Evolutionary conservation across 371 early-diverging fungal genomes (phyloP), one percentile per base, ranked within the genome.

Genomic region (Entomophthora muscae): DNA sequence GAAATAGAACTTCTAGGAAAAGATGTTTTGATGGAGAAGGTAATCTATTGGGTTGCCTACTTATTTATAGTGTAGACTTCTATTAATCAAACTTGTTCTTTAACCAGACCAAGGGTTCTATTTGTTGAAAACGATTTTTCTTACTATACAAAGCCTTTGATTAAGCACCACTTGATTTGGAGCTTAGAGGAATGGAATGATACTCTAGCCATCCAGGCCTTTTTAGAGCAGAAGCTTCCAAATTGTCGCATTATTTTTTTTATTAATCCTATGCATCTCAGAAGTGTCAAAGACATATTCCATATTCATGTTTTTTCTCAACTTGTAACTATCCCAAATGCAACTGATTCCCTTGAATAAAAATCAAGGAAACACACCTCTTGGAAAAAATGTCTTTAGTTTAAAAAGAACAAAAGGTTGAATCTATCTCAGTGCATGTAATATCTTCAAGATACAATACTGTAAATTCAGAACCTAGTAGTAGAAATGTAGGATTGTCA

Each of bases 251-350:
- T n/a, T 23, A 5, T 54, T 17, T 54, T 54, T 26, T 54, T 54
- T 54, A 7, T 17, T 22, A 54, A 54, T 54, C 54, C 54, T 7
- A 23, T n/a, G 21, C 54, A 54, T 54, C 26, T 54, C 10, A 54
- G 54, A 54, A n/a, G n/a, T 54, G 23, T 54, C 26, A 54, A 54
- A 54, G 54, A 54, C 7, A 23, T 54, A 7, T 54, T 54, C 54
- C 54, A 54, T 54, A 12, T 54, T n/a, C 54, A 54, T 54, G 54
- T 54, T 10, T 54, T 54, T 54, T 51, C 52, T n/a, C n/a, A n/a
- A n/a, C n/a, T n/a, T n/a, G n/a, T n/a, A n/a, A n/a, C n/a, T n/a
- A n/a, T n/a, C n/a, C n/a, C n/a, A n/a, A n/a, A n/a, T n/a, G n/a
- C n/a, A n/a, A n/a, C n/a, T n/a, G n/a, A n/a, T n/a, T n/a, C n/a